A percentile compares a stretch with the other conserved stretches of the same genome.
phyloP scores from a whole-genome alignment of 192 early-diverging fungal species.

The Gonapodya prolifera region DNA sequence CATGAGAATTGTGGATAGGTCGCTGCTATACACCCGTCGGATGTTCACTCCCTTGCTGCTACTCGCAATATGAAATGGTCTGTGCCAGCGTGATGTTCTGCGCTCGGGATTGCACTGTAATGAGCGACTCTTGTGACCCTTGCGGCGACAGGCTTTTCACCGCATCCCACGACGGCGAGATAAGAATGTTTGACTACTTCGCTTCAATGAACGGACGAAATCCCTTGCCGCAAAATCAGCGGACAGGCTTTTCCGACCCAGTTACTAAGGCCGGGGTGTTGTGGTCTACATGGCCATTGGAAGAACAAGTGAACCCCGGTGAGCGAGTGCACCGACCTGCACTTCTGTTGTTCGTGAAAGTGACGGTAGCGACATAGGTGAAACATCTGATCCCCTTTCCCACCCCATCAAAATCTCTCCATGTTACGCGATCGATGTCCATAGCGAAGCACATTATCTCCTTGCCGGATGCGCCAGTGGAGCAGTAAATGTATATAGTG shows the following conservation, averaged over 20 bases:
- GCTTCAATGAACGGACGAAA: conserved; percentile 71
- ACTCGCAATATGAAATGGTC: conserved; percentile 61
- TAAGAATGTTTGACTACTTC: conserved; percentile 87
- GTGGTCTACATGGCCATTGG: not conserved
- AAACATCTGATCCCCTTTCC: not conserved
- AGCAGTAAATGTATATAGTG: conserved; percentile 69
- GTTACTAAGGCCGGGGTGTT: conserved; percentile 42
- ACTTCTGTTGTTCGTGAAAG: not conserved
- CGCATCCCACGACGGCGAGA: conserved; percentile 85
- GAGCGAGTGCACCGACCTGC: not conserved
- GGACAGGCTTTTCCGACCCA: conserved; percentile 74
- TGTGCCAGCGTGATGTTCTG: no score
- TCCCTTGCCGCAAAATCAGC: conserved; percentile 69
- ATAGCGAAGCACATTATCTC: conserved; percentile 80
- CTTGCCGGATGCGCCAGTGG: conserved; percentile 73
- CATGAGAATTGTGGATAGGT: conserved; percentile 18
- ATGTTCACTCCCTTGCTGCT: conserved; percentile 54
- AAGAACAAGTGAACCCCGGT: not conserved
- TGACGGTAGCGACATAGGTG: not conserved
- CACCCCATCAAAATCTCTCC: conserved; percentile 56
- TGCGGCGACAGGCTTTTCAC: conserved; percentile 42
- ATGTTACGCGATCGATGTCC: conserved; percentile 82
- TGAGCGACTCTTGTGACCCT: no score
- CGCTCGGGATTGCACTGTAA: no score
- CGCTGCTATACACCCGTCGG: conserved; percentile 47